Evolutionary conservation across 495 filamentous ascomycete species (phyloP).

Genomic region (Clavariopsis aquatica): DNA sequence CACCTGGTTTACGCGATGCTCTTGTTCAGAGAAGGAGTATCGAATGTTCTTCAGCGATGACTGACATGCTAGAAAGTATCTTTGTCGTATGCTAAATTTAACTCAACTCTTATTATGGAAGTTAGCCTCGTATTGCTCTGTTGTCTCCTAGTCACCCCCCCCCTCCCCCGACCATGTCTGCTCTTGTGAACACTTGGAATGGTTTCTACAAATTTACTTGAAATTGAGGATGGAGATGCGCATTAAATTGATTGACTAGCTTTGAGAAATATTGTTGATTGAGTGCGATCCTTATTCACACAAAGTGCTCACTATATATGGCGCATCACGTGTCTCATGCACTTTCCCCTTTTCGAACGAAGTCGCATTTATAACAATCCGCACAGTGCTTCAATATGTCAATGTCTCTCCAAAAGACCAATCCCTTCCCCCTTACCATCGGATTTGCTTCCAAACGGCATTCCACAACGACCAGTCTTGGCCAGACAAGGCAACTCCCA

Average conservation of each 20-base stretch:
- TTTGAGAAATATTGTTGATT: too few relatives aligned
- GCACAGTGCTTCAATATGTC: not conserved
- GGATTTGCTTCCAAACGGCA: not conserved
- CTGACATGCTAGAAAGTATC: not conserved
- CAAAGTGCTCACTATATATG: not conserved
- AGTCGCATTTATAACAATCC: not conserved
- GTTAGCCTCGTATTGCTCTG: too few relatives aligned
- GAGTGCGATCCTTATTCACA: too few relatives aligned
- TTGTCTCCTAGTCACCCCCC: too few relatives aligned
- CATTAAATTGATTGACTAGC: too few relatives aligned
- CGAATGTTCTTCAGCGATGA: not conserved
- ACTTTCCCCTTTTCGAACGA: not conserved
- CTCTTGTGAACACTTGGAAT: too few relatives aligned
- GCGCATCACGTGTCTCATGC: not conserved
- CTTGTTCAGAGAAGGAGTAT: slow-evolving; percentile 17
- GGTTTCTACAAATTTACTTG: too few relatives aligned
- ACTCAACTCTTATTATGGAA: not conserved
- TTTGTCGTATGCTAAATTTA: not conserved
- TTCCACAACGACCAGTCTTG: not conserved
- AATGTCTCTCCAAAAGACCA: not conserved
- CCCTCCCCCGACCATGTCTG: too few relatives aligned
- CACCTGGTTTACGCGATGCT: slow-evolving; percentile 15
- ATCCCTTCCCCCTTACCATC: not conserved
- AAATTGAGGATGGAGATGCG: too few relatives aligned
- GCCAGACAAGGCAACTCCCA: slow-evolving; percentile 3